Evolutionary conservation across 345 rosid genomes (phyloP).

Genomic region (Eucalyptus sideroxylon): DNA sequence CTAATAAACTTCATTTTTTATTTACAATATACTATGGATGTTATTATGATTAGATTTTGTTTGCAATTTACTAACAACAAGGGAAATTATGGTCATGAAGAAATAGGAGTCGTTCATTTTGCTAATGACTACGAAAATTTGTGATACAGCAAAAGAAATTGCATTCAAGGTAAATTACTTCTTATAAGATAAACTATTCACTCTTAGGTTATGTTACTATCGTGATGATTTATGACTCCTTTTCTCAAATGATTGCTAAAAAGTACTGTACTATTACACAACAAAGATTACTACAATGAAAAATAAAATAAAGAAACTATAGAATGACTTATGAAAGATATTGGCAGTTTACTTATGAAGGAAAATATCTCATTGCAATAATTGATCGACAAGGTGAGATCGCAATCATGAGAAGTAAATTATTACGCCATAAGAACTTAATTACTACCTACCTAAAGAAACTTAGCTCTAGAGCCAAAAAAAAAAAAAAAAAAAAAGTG

Average conservation of each 20-base stretch:
- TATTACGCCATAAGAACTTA: not conserved
- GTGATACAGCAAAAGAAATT: accelerated
- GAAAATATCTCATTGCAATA: not conserved
- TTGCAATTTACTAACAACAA: not conserved
- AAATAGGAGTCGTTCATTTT: accelerated
- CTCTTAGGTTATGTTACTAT: not conserved
- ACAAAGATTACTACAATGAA: not conserved
- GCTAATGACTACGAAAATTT: not conserved
- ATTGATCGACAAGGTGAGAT: not conserved
- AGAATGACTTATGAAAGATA: not conserved
- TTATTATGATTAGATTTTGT: no score
- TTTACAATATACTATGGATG: not conserved
- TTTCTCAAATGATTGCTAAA: accelerated
- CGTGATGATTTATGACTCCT: accelerated
- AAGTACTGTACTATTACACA: accelerated
- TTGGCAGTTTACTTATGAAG: not conserved
- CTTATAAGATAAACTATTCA: not conserved
- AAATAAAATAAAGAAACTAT: not conserved
- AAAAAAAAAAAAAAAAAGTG: no score
- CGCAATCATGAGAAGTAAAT: not conserved
- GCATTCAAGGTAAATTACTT: not conserved
- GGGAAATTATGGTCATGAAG: no score
- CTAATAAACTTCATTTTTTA: no score
- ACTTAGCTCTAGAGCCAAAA: no score
- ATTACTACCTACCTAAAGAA: not conserved